Conservation (phyloP, 352 stramenopile genomes). For the Globisporangium abappressorium region DNA sequence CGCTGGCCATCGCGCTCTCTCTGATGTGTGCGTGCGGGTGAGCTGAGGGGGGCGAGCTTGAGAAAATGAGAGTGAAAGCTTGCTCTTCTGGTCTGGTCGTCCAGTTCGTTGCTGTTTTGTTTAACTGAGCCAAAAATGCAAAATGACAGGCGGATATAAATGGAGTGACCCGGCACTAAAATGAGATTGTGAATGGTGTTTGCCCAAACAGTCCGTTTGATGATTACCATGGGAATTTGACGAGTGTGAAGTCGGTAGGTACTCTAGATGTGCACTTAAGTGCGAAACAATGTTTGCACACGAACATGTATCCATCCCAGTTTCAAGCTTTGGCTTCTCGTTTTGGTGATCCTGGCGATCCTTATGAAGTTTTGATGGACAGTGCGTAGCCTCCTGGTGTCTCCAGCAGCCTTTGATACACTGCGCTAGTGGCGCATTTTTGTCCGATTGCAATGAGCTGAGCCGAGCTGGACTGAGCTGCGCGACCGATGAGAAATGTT, state of each 20-base stretch:
- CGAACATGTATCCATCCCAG: background rate
- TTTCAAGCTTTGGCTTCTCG: background rate
- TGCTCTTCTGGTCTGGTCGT: background rate
- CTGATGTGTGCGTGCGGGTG: background rate
- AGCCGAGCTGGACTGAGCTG: too few relatives aligned
- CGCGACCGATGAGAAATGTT: too few relatives aligned
- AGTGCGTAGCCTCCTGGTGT: background rate
- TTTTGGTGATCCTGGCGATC: background rate
- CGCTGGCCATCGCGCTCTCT: constrained; percentile 6
- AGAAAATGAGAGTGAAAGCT: background rate
- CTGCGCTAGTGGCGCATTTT: background rate
- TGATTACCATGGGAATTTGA: background rate
- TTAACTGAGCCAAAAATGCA: too few relatives aligned
- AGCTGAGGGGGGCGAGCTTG: background rate
- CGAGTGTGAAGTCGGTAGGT: background rate
- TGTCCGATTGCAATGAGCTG: too few relatives aligned
- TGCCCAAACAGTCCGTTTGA: background rate
- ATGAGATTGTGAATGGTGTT: background rate
- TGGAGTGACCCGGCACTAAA: constrained; percentile 1
- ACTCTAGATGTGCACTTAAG: background rate
- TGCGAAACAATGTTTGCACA: background rate
- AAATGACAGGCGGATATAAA: background rate
- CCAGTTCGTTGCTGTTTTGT: background rate
- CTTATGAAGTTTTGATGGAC: background rate
- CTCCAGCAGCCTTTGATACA: background rate